Evolutionary conservation across 2,329 filamentous ascomycete genomes (phyloP), one percentile per base, ranked within the genome.

Genomic region (Phaeosphaeria sp.): DNA sequence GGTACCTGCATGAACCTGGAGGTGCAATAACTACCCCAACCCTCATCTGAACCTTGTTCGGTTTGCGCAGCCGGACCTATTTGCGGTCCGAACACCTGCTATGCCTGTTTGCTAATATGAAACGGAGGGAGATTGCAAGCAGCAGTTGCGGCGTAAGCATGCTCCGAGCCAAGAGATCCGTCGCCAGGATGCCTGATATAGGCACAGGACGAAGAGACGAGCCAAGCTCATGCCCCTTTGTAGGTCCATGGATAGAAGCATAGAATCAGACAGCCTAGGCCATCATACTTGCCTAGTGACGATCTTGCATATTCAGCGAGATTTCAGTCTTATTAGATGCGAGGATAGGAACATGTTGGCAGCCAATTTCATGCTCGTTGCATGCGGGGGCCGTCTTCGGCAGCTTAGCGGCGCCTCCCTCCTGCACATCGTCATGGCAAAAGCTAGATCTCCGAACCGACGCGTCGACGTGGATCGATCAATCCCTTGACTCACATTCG

Each of bases 1-100:
- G 30, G 51, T 57, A 51, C 56, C 52, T 59, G 59, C 58, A 50
- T 58, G 4, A 11, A 44, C n/a, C 11, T 20, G 21, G 21, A 21
- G 42, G 18, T 44, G 18, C 42, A 44, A 36, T 36, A 15, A 36
- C 13, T 23, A 46, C 43, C 13, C 43, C 43, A 17, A 21, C 3
- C 43, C 18, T 46, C 20, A 15, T 22, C 21, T 22, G 21, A 46
- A n/a, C 20, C 43, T 25, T 22, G 6, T 22, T 18, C 13, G 43
- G 17, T 46, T n/a, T 25, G 18, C 17, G 41, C 3, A 21, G 10
- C 41, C 41, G 41, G n/a, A 36, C 30, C 30, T 36, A 36, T 36
- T 11, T 11, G 30, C 30, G 30, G 30, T 36, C 30, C 30, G 30
- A 36, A 36, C 13, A 36, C 30, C 7, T 36, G 30, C 30, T 36